Percentiles rank a stretch among this genome's conserved stretches.
Evolutionary conservation across 202 grass and related monocot species (phyloP).

Genomic region (Panicum hallii): DNA sequence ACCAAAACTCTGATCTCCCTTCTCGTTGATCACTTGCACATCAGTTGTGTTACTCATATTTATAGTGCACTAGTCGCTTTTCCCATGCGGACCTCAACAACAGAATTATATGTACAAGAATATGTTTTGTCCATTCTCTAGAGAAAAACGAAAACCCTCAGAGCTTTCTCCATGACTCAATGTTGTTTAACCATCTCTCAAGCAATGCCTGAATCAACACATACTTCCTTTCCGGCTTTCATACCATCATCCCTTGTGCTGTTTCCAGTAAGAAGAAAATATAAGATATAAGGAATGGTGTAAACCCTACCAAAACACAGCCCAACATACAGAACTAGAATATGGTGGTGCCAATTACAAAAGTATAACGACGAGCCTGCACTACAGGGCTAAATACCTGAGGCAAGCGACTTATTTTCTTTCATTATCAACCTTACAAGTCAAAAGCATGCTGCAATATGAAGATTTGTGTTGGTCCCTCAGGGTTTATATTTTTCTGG

Average conservation of each 20-base stretch:
- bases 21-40: not conserved
- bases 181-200: not conserved
- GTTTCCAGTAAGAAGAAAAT: not conserved
- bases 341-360: too few relatives aligned
- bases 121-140: not conserved
- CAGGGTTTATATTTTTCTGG: slow-evolving; percentile 13
- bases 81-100: not conserved
- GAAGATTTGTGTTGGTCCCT: not conserved
- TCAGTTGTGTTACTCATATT: not conserved
- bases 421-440: not conserved
- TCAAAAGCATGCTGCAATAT: not conserved
- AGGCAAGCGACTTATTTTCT: too few relatives aligned
- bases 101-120: not conserved
- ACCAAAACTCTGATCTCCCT: not conserved
- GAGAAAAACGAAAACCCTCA: not conserved
- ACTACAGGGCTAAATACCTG: too few relatives aligned
- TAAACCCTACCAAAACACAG: too few relatives aligned
- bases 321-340: too few relatives aligned
- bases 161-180: not conserved
- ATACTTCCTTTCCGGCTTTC: too few relatives aligned
- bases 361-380: too few relatives aligned
- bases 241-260: too few relatives aligned
- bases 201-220: too few relatives aligned
- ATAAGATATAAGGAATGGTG: too few relatives aligned
- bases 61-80: not conserved